Base-by-base conservation (phyloP, 768 basidiomycete species). In the Omphalotus guepiniiformis region DNA sequence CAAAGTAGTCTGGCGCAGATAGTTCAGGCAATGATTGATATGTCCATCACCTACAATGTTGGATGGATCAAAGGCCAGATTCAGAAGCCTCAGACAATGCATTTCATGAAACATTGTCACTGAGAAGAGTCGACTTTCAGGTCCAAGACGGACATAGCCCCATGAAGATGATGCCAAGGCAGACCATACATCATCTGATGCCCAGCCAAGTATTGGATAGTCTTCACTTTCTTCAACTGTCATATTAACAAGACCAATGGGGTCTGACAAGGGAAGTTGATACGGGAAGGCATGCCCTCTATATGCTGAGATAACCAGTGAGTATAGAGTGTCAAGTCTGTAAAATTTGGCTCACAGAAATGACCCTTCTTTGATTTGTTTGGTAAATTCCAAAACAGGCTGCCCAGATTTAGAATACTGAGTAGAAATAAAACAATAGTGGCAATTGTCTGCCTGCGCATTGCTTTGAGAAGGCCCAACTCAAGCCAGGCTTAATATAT, bases 1-100 rank as follows among this genome's bases (percentile, higher is more conserved):
- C 21, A 79, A 61, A 0, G 65, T 59, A 59, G 64, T 66, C 54
- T 74, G 66, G 13, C 76, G 63, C 39, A 80, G 57, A 55, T 76
- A 78, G 42, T 75, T 74, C 44, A 73, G 58, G 54, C 76, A 79
- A 53, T 77, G 78, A 35, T 64, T 53, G 6, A 67, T 56, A 47
- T 72, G 68, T 0, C 50, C 59, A 15, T 51, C 50, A 42, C 23
- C 21, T 7, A 43, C 37, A 9, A 28, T 43, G 58, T 58, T 28
- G 36, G 28, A 32, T n/a, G 42, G 42, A 11, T 55, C 61, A 15
- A 68, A 55, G 6, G 58, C 57, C 6, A 56, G 51, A 15, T 63
- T 59, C 38, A 70, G 59, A 8, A 58, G 49, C 12, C 64, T 57
- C 12, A 78, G 53, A 44, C 75, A 78, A 51, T 78, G 76, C 15